Evolutionary conservation across 495 filamentous ascomycete species (phyloP), one percentile per base, ranked within the genome.

Genomic region (Penicillium chermesinum): DNA sequence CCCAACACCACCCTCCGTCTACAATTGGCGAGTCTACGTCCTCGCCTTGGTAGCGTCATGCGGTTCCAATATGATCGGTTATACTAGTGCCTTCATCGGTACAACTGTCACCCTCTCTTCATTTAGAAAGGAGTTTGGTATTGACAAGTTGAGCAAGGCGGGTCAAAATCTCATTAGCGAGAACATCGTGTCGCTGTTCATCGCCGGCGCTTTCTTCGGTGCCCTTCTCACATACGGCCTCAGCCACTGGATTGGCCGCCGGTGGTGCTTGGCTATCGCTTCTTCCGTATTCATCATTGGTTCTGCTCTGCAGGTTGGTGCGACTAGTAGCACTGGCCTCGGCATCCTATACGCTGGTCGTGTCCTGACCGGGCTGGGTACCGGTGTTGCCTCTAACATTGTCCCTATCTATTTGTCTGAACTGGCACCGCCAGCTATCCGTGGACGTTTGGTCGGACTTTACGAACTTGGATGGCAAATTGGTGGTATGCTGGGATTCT

Each of bases 351-450:
- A 83, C 76, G 76, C 72, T 43, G 88, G 88, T 12, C 82, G 88
- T 55, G 79, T 88, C 35, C 74, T 91, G 19, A 76, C 80, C 44
- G 88, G 88, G 44, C 56, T 93, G 33, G 85, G 82, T 47, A 81
- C 90, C 41, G 88, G 88, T 54, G 87, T 89, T 51, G 82, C 80
- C 15, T 89, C 86, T 5, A 79, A 86, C 18, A 72, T 88, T 48
- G 85, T 87, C 20, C 88, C 88, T 1, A 82, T 91, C 25, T 91
- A 91, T 59, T 83, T 88, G 50, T 76, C 87, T 32, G 88, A 94
- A 64, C 78, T 94, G 51, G 79, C 87, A 6, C 87, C 85, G 6
- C 86, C 87, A 53, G 85, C 87, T 46, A 88, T 88, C 54, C 82
- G 88, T 43, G 88, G 88, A 15, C 78, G 87, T 17, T 75, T 94